Conservation (phyloP, 495 filamentous ascomycete genomes). For the Tuber umbilicatum region DNA sequence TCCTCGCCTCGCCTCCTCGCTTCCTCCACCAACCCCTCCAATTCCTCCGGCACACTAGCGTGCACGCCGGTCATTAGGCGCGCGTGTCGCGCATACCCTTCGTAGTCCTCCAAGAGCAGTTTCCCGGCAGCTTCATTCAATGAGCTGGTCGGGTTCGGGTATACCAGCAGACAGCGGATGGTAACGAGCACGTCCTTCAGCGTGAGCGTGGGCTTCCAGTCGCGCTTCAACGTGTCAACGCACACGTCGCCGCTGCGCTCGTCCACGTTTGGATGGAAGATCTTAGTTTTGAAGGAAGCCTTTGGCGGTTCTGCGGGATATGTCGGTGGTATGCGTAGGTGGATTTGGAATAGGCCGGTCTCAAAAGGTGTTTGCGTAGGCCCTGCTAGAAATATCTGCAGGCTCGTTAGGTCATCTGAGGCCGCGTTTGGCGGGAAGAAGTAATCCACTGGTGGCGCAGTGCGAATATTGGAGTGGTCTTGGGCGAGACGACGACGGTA, state of each 20-base stretch:
- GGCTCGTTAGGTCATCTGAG: conserved; percentile 55
- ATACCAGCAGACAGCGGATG: conserved; percentile 64
- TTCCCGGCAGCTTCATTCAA: conserved; percentile 61
- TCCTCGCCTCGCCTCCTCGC: conserved; percentile 59
- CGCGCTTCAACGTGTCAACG: conserved; percentile 65
- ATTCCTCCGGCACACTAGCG: conserved; percentile 50
- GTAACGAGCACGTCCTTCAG: conserved; percentile 61
- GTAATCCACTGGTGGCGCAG: conserved; percentile 60
- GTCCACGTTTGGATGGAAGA: conserved; percentile 71
- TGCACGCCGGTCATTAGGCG: conserved; percentile 63
- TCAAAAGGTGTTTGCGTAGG: conserved; percentile 62
- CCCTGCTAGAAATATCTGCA: conserved; percentile 56
- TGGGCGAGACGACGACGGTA: conserved; percentile 58
- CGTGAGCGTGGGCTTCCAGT: conserved; percentile 58
- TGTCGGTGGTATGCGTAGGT: conserved; percentile 57
- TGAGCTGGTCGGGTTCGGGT: conserved; percentile 65
- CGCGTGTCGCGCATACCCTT: conserved; percentile 55
- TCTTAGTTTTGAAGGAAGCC: conserved; percentile 59
- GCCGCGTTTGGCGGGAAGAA: conserved; percentile 50
- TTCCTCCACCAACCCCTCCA: conserved; percentile 48
- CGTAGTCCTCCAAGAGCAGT: conserved; percentile 58
- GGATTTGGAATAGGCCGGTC: conserved; percentile 44
- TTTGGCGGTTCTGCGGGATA: conserved; percentile 63
- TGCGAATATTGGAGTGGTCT: conserved; percentile 58
- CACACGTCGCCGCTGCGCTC: conserved; percentile 60